Evolutionary conservation across 164 flowering plant species (phyloP), one percentile per base, ranked within the genome.

Genomic region (Vitis rotundifolia): DNA sequence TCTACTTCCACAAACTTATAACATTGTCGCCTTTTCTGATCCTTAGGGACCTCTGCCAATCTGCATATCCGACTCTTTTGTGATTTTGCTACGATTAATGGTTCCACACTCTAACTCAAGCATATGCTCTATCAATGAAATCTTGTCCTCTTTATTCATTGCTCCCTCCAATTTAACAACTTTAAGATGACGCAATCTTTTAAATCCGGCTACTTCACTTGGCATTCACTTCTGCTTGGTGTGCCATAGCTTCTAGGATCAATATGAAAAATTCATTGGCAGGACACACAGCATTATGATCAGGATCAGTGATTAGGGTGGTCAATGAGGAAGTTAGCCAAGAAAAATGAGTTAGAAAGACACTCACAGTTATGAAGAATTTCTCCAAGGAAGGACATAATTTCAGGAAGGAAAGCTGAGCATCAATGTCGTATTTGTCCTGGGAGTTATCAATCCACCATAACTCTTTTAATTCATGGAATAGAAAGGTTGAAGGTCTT

Each of bases 311-410:
- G 44, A 37, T 37, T 0, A 22, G 0, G 26, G 26, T 22, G 26
- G 26, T 22, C 26, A 22, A 22, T 22, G 26, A 22, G 26, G 26
- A 22, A 22, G 26, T 22, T 22, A 22, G 26, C 26, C 26, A 22
- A 22, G 26, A 1, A 22, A 22, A 1, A 22, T 22, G 26, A 1
- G 26, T 22, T 22, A 22, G 2, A 22, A 22, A 22, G 26, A 22
- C 11, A 51, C 73, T 59, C 66, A 75, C 78, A 19, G 71, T 64
- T 3, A 78, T 48, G 49, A 72, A 72, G 11, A 78, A 71, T 31
- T 47, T 55, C 66, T 75, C 73, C 10, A 75, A 26, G 2, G 76
- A 63, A 68, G 78, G 81, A 64, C 81, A 75, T 9, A 68, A 31
- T 58, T 71, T 61, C 55, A 78, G 53, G 61, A 78, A 75, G 31